Evolutionary conservation across 2,329 filamentous ascomycete genomes (phyloP), one percentile per base, ranked within the genome.

Genomic region (Aureobasidium sp.): DNA sequence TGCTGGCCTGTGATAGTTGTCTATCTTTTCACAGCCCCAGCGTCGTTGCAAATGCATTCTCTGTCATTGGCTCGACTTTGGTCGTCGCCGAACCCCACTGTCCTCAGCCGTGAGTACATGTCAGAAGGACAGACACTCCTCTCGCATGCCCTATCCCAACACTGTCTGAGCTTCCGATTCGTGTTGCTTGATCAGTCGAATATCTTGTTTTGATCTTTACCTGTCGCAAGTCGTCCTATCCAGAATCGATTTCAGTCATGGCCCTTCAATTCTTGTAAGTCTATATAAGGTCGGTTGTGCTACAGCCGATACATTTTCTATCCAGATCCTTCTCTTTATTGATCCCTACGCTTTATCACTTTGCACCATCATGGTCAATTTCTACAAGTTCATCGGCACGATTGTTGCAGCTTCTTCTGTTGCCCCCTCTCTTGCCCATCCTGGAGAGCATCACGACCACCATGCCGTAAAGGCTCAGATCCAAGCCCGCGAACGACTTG

Each of bases 391-490:
- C 36, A 22, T 48, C 14, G 48, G 44, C 25, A 39, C 58, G 3
- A 15, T 51, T 11, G 60, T 49, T 27, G 39, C 49, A 27, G 48
- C 49, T 15, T 12, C 37, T n/a, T 5, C 56, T 22, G 17, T 45
- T 31, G 41, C 37, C 57, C 62, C 65, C 36, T 65, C 64, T 15
- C 20, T 64, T 39, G 71, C 71, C 37, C 72, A 74, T 41, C 72
- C 72, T 29, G 72, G 72, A 37, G 72, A 74, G 63, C 68, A 70
- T 51, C 71, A 73, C 52, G 69, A 73, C 36, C 65, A 67, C 61
- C 62, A 65, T 41, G 66, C 68, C 31, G 61, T 73, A 64, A 70
- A 69, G 65, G 67, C 70, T 9, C 66, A 73, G 61, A 69, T 74
- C 49, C 63, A 68, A 31, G 67, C 53, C 37, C 69, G 71, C 57